Evolutionary conservation across 2,329 filamentous ascomycete genomes (phyloP).

Genomic region (Chaetomium sp.): DNA sequence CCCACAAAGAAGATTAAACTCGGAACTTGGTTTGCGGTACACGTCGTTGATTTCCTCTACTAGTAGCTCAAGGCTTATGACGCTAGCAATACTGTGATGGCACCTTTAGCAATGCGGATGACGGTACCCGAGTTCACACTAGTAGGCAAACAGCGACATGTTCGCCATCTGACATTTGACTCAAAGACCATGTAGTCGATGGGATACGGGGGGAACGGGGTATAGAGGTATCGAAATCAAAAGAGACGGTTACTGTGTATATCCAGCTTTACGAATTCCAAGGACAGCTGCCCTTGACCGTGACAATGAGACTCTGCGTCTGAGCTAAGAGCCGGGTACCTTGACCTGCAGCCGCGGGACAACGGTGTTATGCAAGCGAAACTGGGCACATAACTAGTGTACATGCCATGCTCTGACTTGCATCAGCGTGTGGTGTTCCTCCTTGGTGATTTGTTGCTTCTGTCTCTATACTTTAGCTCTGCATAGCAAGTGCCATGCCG

Average conservation of each 20-base stretch:
- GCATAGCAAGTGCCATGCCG: neutral
- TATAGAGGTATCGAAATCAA: neutral
- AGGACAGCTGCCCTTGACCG: neutral
- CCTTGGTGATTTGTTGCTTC: slow-evolving; percentile 9
- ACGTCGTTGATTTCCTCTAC: neutral
- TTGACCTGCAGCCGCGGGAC: slow-evolving; percentile 12
- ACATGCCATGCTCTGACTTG: slow-evolving; percentile 12
- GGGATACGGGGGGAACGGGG: neutral
- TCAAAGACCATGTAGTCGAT: neutral
- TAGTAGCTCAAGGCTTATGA: neutral
- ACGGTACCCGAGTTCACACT: neutral
- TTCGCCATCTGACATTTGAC: neutral
- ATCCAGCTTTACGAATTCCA: neutral
- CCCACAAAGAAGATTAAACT: neutral
- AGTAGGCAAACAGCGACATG: neutral
- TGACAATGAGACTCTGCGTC: neutral
- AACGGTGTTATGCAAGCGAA: slow-evolving; percentile 14
- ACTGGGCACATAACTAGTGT: slow-evolving; percentile 11
- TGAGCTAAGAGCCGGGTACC: slow-evolving; percentile 7
- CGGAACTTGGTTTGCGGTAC: neutral
- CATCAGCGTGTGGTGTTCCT: slow-evolving; percentile 7
- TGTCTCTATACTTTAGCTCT: neutral
- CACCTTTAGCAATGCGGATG: neutral
- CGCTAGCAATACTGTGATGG: neutral
- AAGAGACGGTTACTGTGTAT: too few relatives aligned